Base-by-base conservation (phyloP, 768 basidiomycete genomes). In the Leccinellum albellum region DNA sequence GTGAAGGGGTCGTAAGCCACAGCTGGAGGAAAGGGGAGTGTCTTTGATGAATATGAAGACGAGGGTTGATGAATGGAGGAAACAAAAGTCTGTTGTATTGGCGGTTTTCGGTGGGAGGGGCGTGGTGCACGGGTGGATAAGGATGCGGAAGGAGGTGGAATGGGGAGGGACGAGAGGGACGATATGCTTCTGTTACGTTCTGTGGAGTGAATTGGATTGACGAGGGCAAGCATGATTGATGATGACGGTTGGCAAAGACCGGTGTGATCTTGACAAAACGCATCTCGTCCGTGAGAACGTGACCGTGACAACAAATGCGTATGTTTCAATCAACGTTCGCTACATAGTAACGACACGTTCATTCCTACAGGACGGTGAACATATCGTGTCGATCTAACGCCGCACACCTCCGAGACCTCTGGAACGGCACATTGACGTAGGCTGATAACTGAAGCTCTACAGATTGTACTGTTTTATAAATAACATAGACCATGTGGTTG, bases 211-310 rank as follows among this genome's bases (percentile, higher is more conserved):
- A 70, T 60, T 14, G 78, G 77, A 63, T 78, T 74, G 62, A 79
- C 79, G 55, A 81, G 76, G 57, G 80, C 80, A 62, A 81, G 81
- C 80, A 81, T 82, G 61, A 37, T 37, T 35, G 35, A 37, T 37
- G 35, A 58, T 61, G 64, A 57, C 31, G 20, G 62, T 60, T 40
- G 21, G 62, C 47, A 52, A 61, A 58, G 54, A 64, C 37, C 29
- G 24, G 50, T 7, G 37, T 50, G 53, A 65, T 58, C 55, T 69
- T 24, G 44, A 57, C 54, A 55, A 62, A 52, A 54, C 50, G 37
- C 53, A 56, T 50, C n/a, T 14, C 14, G 3, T 1, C 14, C 69
- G 69, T 68, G 66, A 13, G 69, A 70, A 64, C 5, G 61, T 63
- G 63, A 66, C 61, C 0, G 61, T 63, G 61, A 68, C 52, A 45